Evolutionary conservation across 805 yeast species (phyloP).

Genomic region (Kodamaea fukazawae): DNA sequence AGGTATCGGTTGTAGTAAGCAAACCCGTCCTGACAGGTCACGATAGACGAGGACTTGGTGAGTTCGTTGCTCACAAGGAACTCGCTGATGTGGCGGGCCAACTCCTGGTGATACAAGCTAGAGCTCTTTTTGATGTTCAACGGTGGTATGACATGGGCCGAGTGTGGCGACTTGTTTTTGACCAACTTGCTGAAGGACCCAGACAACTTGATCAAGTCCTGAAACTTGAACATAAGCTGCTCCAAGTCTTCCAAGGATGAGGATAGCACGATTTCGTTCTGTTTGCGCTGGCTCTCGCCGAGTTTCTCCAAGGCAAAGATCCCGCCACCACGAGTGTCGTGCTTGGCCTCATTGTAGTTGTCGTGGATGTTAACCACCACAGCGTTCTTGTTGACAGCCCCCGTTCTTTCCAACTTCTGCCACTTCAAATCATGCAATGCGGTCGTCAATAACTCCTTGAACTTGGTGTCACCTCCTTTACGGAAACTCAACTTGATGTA

Average conservation of each 20-base stretch:
- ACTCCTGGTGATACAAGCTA: conserved; percentile 54
- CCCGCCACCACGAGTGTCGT: conserved; percentile 44
- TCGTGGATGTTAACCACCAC: conserved; percentile 3
- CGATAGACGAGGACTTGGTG: conserved; percentile 33
- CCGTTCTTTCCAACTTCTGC: conserved; percentile 36
- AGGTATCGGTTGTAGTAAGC: conserved; percentile 41
- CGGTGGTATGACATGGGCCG: conserved; percentile 22
- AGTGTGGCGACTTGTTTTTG: not conserved
- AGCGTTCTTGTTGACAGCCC: conserved; percentile 29
- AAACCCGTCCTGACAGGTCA: conserved; percentile 40
- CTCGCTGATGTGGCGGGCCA: conserved; percentile 78
- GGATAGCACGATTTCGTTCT: conserved; percentile 59
- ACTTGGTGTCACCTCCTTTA: conserved; percentile 61
- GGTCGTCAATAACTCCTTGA: conserved; percentile 41
- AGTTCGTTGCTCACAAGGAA: conserved; percentile 44
- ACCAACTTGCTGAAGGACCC: conserved; percentile 31
- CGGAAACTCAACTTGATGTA: conserved; percentile 73
- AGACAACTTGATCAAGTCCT: conserved; percentile 62
- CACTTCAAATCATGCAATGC: conserved; percentile 50
- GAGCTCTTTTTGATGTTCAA: conserved; percentile 36
- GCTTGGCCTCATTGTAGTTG: conserved; percentile 1
- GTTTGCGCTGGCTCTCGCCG: conserved; percentile 52
- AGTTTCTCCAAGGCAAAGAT: conserved; percentile 65
- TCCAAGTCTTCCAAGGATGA: conserved; percentile 75
- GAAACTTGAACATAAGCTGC: conserved; percentile 73